Evolutionary conservation across 768 basidiomycete species (phyloP), one percentile per base, ranked within the genome.

Genomic region (Pisolithus marmoratus): DNA sequence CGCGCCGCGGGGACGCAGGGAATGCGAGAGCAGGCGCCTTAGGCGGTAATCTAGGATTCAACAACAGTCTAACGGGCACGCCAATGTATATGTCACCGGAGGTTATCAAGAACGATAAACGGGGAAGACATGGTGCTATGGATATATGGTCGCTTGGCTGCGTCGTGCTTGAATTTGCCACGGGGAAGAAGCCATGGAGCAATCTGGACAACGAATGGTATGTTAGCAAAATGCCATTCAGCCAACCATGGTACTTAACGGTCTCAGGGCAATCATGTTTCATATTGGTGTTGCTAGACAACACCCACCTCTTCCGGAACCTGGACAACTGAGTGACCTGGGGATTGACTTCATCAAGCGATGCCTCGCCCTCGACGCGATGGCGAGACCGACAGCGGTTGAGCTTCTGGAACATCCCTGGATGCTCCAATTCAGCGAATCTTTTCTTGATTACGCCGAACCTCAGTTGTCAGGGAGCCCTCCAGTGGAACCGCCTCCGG

Each of bases 81-180:
- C 96, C 96, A 0, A 98, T 98, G 95, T 98, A 99, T 69, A 97
- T 99, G 92, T 96, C 94, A 5, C 96, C 96, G 2, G 96, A 99
- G 66, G 84, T 96, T 49, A 98, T 99, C 74, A 91, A 95, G 72
- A 96, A 89, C 60, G 92, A 95, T 60, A 85, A 79, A 56, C 76
- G 84, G 14, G 93, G 94, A 24, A 78, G 87, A 47, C 84, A 90
- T 57, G 96, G 96, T 17, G 92, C 95, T 11, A 96, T 96, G 90
- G 96, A 99, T 66, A 85, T 99, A 41, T 99, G 96, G 96, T 91
- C 93, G 22, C 71, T 97, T 52, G 96, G 96, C 17, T 98, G 96
- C 63, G 93, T 98, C n/a, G 85, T 98, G 14, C 80, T 98, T 27
- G 94, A 99, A 66, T 93, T 90, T 63, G 90, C 92, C 6, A 99